Evolutionary conservation across 371 early-diverging fungal genomes (phyloP), one percentile per base, ranked within the genome.

Genomic region (Mortierella polycephala): DNA sequence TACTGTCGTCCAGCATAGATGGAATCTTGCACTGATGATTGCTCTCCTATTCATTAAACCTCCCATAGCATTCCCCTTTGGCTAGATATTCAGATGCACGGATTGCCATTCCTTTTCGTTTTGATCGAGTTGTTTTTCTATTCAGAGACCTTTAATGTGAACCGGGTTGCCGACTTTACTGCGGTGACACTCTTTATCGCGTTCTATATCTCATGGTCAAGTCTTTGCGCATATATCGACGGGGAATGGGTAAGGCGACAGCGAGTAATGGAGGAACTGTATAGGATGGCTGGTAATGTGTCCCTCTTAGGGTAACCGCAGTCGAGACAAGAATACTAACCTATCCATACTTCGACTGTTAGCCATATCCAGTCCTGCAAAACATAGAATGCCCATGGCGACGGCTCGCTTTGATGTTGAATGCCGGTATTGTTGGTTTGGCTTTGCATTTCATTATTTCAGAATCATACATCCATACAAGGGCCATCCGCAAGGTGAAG

Each of bases 61-160:
- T 6, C n/a, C 14, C 45, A 11, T 59, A 75, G 76, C 21, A 13
- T 75, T 41, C 76, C 76, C 9, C 12, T 75, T 12, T 64, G 71
- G 67, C 16, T 75, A 2, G 76, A 75, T 23, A 54, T 75, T 13
- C 76, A 75, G 49, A 63, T 75, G 71, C 76, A 76, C 53, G 76
- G 76, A 0, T 10, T 76, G n/a, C 71, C 76, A 37, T 69, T 64
- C 52, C 7, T 62, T 16, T 60, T 47, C n/a, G 54, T 56, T 0
- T 7, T 67, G 21, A n/a, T 67, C 30, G 76, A 76, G 44, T 67
- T 76, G 71, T 71, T 76, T 20, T 60, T 23, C n/a, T 56, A 50
- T 50, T 70, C 76, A 5, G 55, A 62, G 21, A 49, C 67, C 9
- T 64, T 67, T n/a, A 45, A 50, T 6, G 60, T 71, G 47, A 62